These are phyloP conservation scores for Tricholoma saponaceum DNA, from an alignment of 768 basidiomycete genomes.

Conservation along the genomic window DNA sequence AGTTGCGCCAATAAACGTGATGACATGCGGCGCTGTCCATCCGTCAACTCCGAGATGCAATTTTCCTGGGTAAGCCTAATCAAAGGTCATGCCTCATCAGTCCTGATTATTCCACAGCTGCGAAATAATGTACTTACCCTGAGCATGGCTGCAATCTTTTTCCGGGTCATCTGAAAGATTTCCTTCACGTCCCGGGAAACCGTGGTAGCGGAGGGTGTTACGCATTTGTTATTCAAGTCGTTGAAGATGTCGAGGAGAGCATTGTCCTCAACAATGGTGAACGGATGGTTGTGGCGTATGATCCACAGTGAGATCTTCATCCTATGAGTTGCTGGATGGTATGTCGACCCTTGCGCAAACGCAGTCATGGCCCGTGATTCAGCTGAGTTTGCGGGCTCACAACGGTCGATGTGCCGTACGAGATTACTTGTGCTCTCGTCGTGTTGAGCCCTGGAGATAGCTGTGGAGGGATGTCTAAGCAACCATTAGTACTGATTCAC, in stretches of 20 bases:
- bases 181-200: slow-evolving; percentile 7
- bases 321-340: slow-evolving; percentile 11
- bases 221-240: slow-evolving; percentile 4
- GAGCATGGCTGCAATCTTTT: not conserved
- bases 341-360: slow-evolving; percentile 13
- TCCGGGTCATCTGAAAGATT: not conserved
- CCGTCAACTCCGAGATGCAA: slow-evolving; percentile 26
- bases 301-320: slow-evolving; percentile 14
- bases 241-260: slow-evolving; percentile 9
- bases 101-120: no score
- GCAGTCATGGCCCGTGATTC: slow-evolving; percentile 4
- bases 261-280: slow-evolving; percentile 1
- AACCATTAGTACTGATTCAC: not conserved
- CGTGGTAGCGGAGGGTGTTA: not conserved
- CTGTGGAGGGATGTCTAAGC: slow-evolving; percentile 8
- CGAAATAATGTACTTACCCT: not conserved
- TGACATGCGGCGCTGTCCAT: slow-evolving; percentile 24
- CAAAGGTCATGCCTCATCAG: no score
- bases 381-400: slow-evolving; percentile 5
- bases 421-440: slow-evolving; percentile 20
- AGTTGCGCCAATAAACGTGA: slow-evolving; percentile 23
- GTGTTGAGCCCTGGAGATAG: slow-evolving; percentile 13
- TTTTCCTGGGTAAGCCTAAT: slow-evolving; percentile 5
- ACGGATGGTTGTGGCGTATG: not conserved
- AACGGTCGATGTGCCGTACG: slow-evolving; percentile 10